Percentiles rank a stretch among this genome's conserved stretches.
These are phyloP conservation scores for Leptosphaerulina australis DNA, from an alignment of 2,329 filamentous ascomycete species.

Conservation along the genomic window DNA sequence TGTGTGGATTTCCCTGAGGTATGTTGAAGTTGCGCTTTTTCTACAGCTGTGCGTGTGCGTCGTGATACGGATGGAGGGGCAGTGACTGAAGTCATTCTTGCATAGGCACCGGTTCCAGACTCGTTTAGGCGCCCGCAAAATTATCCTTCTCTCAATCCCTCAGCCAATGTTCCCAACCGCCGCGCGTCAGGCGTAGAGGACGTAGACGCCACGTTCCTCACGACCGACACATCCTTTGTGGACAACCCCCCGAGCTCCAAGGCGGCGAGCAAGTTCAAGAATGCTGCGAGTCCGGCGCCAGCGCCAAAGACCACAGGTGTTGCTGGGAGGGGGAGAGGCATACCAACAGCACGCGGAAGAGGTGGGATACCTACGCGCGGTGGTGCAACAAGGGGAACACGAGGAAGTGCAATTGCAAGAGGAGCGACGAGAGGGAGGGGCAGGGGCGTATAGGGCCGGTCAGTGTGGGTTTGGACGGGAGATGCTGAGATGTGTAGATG, in stretches of 20 bases:
- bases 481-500: neutral
- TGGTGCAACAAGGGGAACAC: conserved; percentile 37
- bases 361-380: conserved; percentile 45
- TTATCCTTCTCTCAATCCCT: conserved; percentile 30
- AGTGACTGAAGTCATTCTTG: neutral
- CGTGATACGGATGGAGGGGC: neutral
- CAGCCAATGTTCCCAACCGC: conserved; percentile 27
- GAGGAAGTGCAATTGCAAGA: conserved; percentile 48
- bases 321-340: conserved; percentile 40
- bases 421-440: conserved; percentile 45
- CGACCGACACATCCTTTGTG: conserved; percentile 88
- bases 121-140: conserved; percentile 67
- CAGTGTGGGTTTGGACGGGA: neutral
- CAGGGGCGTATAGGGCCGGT: conserved; percentile 29
- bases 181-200: conserved; percentile 50
- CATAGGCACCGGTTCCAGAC: conserved; percentile 78
- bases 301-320: conserved; percentile 26
- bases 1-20: conserved; percentile 98
- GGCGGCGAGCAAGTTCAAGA: conserved; percentile 50
- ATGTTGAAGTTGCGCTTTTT: conserved; percentile 13
- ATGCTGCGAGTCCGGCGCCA: conserved; percentile 42
- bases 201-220: conserved; percentile 86
- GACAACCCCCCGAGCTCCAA: conserved; percentile 74
- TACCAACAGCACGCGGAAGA: conserved; percentile 43
- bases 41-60: neutral